Conservation (phyloP, 179 eudicot genomes). For the Kewa caespitosa region DNA sequence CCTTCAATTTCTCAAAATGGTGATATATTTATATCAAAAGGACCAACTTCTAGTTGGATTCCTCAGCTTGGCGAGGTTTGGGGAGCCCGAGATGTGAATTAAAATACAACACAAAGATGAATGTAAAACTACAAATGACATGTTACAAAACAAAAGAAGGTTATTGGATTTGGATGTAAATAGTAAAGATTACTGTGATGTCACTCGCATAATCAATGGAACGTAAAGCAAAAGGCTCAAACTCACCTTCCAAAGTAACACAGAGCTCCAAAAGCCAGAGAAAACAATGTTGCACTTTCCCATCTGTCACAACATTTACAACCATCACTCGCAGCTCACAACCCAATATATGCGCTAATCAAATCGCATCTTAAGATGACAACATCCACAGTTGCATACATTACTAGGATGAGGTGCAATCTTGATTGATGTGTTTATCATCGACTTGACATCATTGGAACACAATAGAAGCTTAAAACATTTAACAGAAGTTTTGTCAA, state of each 20-base stretch:
- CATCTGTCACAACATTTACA: conserved; percentile 66
- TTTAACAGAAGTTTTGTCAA: not conserved
- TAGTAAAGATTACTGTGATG: not conserved
- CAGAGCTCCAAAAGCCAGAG: conserved; percentile 70
- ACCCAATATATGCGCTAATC: not conserved
- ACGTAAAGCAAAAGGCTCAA: conserved; percentile 5
- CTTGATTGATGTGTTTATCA: no score
- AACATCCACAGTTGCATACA: not conserved
- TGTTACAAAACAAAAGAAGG: not conserved
- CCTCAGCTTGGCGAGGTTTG: no score
- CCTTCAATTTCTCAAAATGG: no score
- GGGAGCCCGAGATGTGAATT: not conserved
- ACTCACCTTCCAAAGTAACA: conserved; percentile 86
- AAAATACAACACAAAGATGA: not conserved
- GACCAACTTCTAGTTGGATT: no score
- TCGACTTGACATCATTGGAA: no score
- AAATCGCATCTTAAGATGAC: not conserved
- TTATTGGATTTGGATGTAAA: not conserved
- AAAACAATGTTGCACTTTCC: conserved; percentile 81
- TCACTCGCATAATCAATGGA: not conserved
- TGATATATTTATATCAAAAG: no score
- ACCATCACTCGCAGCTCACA: conserved; percentile 26
- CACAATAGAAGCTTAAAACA: not conserved
- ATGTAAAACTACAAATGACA: not conserved
- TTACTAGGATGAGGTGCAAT: no score